phyloP scores from a whole-genome alignment of 352 stramenopile genomes.

The Hyaloperonospora arabidopsidis region DNA sequence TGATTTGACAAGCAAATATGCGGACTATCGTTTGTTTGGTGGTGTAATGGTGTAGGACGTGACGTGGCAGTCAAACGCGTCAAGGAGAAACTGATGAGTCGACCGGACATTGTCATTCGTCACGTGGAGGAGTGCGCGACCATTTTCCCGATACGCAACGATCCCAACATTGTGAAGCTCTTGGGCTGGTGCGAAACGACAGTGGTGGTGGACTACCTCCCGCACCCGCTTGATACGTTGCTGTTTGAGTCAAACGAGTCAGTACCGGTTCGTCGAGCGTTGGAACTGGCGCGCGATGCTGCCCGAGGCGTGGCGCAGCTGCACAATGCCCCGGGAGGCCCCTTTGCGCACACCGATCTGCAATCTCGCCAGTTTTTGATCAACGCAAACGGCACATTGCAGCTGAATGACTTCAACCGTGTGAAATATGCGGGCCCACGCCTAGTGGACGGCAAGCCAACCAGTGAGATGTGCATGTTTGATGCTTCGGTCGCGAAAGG shows the following conservation, averaged over 20 bases:
- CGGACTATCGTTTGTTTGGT: constrained; percentile 1
- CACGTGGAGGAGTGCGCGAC: constrained; percentile 62
- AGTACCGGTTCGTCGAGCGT: constrained; percentile 37
- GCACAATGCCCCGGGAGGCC: constrained; percentile 50
- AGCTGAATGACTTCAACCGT: constrained; percentile 80
- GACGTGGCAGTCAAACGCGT: constrained; percentile 64
- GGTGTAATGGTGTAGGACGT: constrained; percentile 23
- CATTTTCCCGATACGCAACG: constrained; percentile 62
- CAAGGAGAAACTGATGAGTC: constrained; percentile 37
- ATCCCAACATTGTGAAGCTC: constrained; percentile 61
- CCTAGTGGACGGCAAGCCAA: constrained; percentile 26
- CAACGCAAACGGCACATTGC: constrained; percentile 40
- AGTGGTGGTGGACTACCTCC: constrained; percentile 68
- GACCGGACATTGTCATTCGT: constrained; percentile 41
- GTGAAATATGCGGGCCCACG: constrained; percentile 58
- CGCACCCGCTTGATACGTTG: constrained; percentile 48
- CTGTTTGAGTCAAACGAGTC: constrained; percentile 42
- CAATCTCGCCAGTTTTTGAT: constrained; percentile 76
- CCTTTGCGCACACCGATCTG: constrained; percentile 74
- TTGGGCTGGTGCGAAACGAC: constrained; percentile 73
- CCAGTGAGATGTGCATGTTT: constrained; percentile 50
- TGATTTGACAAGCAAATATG: background rate
- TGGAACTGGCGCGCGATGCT: constrained; percentile 47
- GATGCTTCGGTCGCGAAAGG: constrained; percentile 59
- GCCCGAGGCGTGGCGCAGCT: constrained; percentile 55